Percentiles rank a stretch among this genome's conserved stretches.
These are phyloP conservation scores for Alternaria dauci DNA, from an alignment of 2,329 filamentous ascomycete species.

Conservation along the genomic window DNA sequence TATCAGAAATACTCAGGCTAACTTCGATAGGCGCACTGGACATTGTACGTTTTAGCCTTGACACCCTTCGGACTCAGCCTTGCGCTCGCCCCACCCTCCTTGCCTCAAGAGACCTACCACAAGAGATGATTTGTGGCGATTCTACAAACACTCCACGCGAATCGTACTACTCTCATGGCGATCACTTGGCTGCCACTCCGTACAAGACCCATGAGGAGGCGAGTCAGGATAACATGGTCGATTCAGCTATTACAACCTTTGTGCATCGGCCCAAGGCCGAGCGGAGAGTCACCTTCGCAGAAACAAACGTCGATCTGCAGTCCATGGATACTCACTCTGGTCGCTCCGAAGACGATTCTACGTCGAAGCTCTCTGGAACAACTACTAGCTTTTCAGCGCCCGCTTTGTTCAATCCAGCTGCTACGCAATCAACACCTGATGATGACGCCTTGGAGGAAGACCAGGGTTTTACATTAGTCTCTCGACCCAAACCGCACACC, in stretches of 20 bases:
- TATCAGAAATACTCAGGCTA: neutral
- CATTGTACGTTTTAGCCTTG: constrained; percentile 24
- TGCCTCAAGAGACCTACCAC: constrained; percentile 19
- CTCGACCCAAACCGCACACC: constrained; percentile 19
- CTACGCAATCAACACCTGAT: neutral
- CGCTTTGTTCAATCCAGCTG: neutral
- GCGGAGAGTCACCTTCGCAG: constrained; percentile 2
- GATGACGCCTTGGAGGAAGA: constrained; percentile 31
- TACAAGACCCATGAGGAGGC: neutral
- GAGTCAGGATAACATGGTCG: constrained; percentile 4
- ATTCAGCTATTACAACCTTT: constrained; percentile 16
- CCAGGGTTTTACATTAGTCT: constrained; percentile 34
- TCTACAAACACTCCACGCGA: neutral
- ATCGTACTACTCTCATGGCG: neutral
- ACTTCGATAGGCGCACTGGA: constrained; percentile 21
- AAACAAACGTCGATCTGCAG: neutral
- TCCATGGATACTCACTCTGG: neutral
- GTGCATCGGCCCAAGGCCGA: constrained; percentile 18
- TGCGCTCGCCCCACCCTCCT: constrained; percentile 10
- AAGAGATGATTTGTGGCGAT: constrained; percentile 15
- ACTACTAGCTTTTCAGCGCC: neutral
- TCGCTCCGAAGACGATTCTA: neutral
- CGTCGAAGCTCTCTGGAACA: neutral
- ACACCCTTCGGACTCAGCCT: constrained; percentile 12
- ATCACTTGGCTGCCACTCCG: neutral